Conservation (phyloP, 164 flowering plant genomes). For the Vitis riparia region DNA sequence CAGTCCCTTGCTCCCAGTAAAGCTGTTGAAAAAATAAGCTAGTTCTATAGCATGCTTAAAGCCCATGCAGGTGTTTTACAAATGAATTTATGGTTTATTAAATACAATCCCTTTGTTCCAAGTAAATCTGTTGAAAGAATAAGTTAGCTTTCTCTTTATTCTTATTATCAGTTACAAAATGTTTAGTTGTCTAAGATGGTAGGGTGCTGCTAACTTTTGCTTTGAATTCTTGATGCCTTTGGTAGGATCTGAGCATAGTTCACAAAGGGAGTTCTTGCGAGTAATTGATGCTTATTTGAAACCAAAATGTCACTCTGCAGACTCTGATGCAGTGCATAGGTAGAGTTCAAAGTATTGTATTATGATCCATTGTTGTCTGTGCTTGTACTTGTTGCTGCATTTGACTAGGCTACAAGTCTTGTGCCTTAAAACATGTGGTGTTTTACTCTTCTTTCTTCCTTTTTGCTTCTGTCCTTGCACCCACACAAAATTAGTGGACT, state of each 20-base stretch:
- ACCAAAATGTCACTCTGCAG: conserved; percentile 84
- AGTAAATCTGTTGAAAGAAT: neutral
- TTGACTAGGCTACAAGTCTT: neutral
- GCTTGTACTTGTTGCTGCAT: neutral
- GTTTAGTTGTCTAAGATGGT: neutral
- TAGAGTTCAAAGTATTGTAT: conserved; percentile 18
- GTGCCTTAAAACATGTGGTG: neutral
- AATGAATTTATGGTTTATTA: neutral
- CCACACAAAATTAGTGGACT: neutral
- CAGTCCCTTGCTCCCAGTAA: no score
- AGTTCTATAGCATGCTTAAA: neutral
- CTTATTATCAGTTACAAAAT: neutral
- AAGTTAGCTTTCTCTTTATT: neutral
- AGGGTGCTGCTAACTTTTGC: neutral
- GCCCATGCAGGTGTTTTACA: neutral
- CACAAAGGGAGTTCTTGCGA: conserved; percentile 28
- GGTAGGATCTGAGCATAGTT: conserved; percentile 25
- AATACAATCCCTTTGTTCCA: neutral
- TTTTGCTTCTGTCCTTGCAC: neutral
- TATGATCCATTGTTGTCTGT: neutral
- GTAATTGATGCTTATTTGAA: conserved; percentile 79
- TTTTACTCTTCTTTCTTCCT: neutral
- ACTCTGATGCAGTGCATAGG: conserved; percentile 76
- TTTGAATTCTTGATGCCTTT: conserved; percentile 5
- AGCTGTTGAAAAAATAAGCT: no score